Evolutionary conservation across 2,329 filamentous ascomycete genomes (phyloP), one percentile per base, ranked within the genome.

Genomic region (Cyanodermella asteris): DNA sequence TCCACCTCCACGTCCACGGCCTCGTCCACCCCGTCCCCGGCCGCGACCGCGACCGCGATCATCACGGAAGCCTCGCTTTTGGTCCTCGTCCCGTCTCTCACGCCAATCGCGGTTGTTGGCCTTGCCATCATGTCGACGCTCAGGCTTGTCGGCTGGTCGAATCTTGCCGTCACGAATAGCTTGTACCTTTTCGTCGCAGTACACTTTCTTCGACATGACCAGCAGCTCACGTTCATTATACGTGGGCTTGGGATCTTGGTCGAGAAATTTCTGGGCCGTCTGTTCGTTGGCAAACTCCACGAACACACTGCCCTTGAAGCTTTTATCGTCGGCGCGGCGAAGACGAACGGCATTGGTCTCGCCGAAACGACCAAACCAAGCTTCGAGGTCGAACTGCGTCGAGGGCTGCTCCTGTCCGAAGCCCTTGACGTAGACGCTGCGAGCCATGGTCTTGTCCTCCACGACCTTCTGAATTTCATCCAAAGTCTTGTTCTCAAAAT

Each of bases 261-360:
- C 67, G 32, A 93, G 55, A 52, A 97, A 97, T 30, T 69, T 68
- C 46, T 81, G 62, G 40, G 77, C 72, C 13, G 67, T 62, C 37
- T 90, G 77, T 41, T 81, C 72, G 24, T 66, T 65, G 33, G 66
- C 61, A 48, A 94, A 97, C 50, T 93, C 84, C 36, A 91, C 78
- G 44, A 93, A 94, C 30, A 91, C 78, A 37, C 80, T 91, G 38
- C 84, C 81, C 63, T 97, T 97, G 70, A 94, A 97, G 26, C 62
- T 53, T 40, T 69, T 70, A 24, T 64, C 53, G 31, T 71, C 56
- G 21, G 62, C 59, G 36, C 87, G 80, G 37, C 90, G 78, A 34
- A 97, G 73, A 43, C 84, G 82, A 33, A 97, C 72, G 23, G 72
- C 66, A 41, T 76, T 78, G 39, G 78, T 65, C 16, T 74, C 61